Percentiles rank a stretch among this genome's conserved stretches.
Conservation (phyloP, 1,284 basidiomycete genomes). For the Tilletia caries region DNA sequence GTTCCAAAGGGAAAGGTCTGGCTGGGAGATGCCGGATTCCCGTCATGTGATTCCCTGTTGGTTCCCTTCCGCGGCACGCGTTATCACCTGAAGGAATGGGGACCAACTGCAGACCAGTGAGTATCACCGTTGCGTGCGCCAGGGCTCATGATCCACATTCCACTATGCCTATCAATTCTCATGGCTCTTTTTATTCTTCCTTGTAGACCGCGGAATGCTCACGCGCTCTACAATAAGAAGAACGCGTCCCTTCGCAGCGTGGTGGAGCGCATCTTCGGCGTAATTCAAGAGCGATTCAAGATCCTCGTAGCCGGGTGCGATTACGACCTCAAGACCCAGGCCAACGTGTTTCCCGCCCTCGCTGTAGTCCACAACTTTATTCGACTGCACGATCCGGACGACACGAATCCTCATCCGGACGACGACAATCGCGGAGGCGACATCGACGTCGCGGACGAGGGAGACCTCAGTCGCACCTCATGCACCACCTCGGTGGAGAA, state of each 20-base stretch:
- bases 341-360: not conserved
- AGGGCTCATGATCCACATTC: not conserved
- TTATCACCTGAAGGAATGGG: not conserved
- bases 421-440: no score
- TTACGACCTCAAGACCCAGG: not conserved
- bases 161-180: not conserved
- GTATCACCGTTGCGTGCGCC: no score
- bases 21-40: not conserved
- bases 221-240: not conserved
- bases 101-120: not conserved
- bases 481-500: no score
- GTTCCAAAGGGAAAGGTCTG: not conserved
- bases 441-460: no score
- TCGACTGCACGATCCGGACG: not conserved
- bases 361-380: not conserved
- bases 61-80: not conserved
- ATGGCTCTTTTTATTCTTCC: not conserved
- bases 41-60: not conserved
- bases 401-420: not conserved
- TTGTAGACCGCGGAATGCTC: constrained; percentile 15
- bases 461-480: no score
- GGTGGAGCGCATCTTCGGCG: not conserved
- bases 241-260: not conserved
- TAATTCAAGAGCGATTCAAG: not conserved
- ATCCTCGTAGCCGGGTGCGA: not conserved